These are phyloP conservation scores for Heracleum sosnowskyi DNA, from an alignment of 129 eudicot species.

Conservation along the genomic window DNA sequence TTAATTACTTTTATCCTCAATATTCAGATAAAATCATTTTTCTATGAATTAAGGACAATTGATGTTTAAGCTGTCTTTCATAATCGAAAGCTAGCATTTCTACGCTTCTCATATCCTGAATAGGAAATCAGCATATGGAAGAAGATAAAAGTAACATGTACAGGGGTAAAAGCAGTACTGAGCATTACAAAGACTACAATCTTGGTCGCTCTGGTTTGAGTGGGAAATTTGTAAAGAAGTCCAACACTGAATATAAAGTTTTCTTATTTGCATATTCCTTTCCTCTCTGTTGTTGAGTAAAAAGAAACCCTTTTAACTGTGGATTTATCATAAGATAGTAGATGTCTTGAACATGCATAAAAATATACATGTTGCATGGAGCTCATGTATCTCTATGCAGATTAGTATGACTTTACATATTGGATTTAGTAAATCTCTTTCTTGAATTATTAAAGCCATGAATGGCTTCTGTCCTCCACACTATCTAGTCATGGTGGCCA, in stretches of 20 bases:
- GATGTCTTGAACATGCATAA: too few species aligned
- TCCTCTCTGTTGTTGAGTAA: not conserved
- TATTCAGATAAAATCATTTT: too few species aligned
- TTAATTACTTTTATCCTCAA: too few species aligned
- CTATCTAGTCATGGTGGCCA: not conserved
- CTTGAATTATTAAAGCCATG: too few species aligned
- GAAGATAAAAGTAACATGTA: not conserved
- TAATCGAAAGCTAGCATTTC: too few species aligned
- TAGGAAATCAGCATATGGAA: too few species aligned
- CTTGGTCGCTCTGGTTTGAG: not conserved
- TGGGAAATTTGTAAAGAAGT: not conserved
- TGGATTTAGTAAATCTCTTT: not conserved
- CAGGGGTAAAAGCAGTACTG: not conserved
- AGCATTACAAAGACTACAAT: not conserved
- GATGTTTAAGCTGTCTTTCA: too few species aligned
- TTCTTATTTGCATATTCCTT: not conserved
- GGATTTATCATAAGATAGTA: too few species aligned
- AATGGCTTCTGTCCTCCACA: not conserved
- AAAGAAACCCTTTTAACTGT: too few species aligned
- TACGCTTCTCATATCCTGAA: too few species aligned
- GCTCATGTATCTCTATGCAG: not conserved
- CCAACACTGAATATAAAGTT: not conserved
- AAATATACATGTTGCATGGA: too few species aligned
- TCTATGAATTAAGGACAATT: too few species aligned
- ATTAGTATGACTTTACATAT: not conserved